A percentile compares a stretch with the other conserved stretches of the same genome.
Evolutionary conservation across 768 basidiomycete species (phyloP).

Genomic region (Guyanaporus albipodus): DNA sequence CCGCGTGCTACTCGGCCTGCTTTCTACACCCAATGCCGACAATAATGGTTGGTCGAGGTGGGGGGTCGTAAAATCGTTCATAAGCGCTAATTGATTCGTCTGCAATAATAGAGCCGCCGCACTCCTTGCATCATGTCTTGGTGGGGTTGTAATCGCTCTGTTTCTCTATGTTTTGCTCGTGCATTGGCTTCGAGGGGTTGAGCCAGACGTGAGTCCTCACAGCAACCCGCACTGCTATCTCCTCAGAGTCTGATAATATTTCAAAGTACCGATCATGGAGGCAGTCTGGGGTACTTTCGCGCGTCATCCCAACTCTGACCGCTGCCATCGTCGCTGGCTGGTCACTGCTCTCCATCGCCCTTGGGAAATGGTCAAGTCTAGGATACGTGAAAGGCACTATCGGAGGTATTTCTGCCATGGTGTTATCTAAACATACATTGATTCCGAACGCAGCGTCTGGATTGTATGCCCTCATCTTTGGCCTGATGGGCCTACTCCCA

Average conservation of each 20-base stretch:
- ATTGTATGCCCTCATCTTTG: conserved; percentile 66
- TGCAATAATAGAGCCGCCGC: conserved; percentile 48
- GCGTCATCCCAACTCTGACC: conserved; percentile 68
- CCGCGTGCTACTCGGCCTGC: conserved; percentile 44
- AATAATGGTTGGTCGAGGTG: conserved; percentile 53
- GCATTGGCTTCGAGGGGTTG: conserved; percentile 62
- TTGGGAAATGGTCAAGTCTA: conserved; percentile 63
- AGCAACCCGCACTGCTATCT: not conserved
- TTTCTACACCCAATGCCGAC: conserved; percentile 27
- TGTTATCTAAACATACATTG: not conserved
- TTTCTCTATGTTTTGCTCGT: conserved; percentile 70
- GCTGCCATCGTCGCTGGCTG: conserved; percentile 67
- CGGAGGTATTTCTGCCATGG: conserved; percentile 43
- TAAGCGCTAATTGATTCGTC: conserved; percentile 10
- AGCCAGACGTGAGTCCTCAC: conserved; percentile 57
- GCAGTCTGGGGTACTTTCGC: conserved; percentile 63
- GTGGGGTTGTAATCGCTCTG: conserved; percentile 57
- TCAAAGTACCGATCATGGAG: conserved; percentile 70
- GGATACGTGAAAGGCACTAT: conserved; percentile 62
- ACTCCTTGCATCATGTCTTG: conserved; percentile 49
- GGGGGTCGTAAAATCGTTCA: not conserved
- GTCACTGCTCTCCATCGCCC: conserved; percentile 54
- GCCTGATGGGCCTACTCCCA: conserved; percentile 70
- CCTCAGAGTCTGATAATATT: conserved; percentile 3
- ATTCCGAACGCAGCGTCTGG: conserved; percentile 50